phyloP scores from a whole-genome alignment of 495 filamentous ascomycete genomes.

The Talaromyces liani region DNA sequence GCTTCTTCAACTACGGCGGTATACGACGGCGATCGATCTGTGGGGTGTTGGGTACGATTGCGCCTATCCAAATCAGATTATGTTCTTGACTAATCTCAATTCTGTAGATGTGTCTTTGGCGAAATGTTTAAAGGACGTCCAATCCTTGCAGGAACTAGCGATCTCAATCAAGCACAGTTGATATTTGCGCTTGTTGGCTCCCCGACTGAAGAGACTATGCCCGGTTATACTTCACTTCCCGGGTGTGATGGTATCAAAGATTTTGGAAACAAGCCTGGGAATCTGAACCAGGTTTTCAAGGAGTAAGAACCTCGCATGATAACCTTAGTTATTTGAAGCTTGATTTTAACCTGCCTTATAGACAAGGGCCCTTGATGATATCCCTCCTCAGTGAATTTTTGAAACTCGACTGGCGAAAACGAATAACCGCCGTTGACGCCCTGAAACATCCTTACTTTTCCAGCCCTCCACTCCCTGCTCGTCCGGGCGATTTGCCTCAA shows the following conservation, averaged over 20 bases:
- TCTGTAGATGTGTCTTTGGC: conserved; percentile 79
- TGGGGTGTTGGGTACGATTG: conserved; percentile 85
- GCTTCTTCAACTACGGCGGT: conserved; percentile 73
- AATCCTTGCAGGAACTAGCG: conserved; percentile 83
- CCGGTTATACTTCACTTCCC: conserved; percentile 74
- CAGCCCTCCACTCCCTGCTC: conserved; percentile 66
- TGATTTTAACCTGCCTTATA: conserved; percentile 12
- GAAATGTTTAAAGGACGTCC: conserved; percentile 96
- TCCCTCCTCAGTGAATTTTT: conserved; percentile 77
- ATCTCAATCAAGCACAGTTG: conserved; percentile 79
- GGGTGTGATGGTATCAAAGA: conserved; percentile 69
- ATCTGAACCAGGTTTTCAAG: conserved; percentile 63
- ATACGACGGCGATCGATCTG: conserved; percentile 95
- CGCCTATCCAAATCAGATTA: not conserved
- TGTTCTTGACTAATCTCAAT: not conserved
- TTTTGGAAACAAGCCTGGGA: conserved; percentile 55
- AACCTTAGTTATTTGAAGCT: not conserved
- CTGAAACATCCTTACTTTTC: conserved; percentile 89
- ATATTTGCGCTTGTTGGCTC: conserved; percentile 93
- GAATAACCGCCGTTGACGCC: conserved; percentile 92
- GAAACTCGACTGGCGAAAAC: conserved; percentile 76
- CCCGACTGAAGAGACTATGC: conserved; percentile 88
- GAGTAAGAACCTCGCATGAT: conserved; percentile 37
- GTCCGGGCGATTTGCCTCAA: conserved; percentile 71
- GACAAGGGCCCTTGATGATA: conserved; percentile 54